Evolutionary conservation across 2,329 filamentous ascomycete species (phyloP).

Genomic region (Coccinonectria pachysandricola): DNA sequence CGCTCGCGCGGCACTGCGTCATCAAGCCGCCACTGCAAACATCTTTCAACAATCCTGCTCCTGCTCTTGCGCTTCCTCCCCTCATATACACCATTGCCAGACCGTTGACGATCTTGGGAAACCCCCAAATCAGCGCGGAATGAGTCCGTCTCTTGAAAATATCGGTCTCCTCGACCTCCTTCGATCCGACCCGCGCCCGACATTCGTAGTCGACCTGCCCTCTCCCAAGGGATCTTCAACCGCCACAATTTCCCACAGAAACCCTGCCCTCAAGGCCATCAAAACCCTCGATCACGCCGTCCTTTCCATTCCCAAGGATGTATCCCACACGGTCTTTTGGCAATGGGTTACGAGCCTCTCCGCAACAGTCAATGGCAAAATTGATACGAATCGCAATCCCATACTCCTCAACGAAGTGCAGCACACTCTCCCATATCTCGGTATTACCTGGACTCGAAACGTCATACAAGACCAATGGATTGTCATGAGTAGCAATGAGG

Average conservation of each 20-base stretch:
- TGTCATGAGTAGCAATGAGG: slow-evolving; percentile 29
- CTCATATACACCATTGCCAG: too few species aligned
- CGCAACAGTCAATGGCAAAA: slow-evolving; percentile 3
- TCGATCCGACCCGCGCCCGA: slow-evolving; percentile 30
- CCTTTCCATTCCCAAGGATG: slow-evolving; percentile 19
- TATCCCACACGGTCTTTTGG: slow-evolving; percentile 27
- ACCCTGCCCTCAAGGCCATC: slow-evolving; percentile 25
- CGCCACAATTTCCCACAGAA: slow-evolving; percentile 24
- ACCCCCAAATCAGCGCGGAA: too few species aligned
- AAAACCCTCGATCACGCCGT: slow-evolving; percentile 22
- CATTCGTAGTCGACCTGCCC: slow-evolving; percentile 26
- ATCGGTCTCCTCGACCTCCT: slow-evolving; percentile 30
- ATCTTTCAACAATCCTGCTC: too few species aligned
- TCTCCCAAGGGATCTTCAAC: slow-evolving; percentile 4
- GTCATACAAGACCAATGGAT: slow-evolving; percentile 26
- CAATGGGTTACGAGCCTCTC: slow-evolving; percentile 25
- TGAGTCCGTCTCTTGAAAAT: slow-evolving; percentile 15
- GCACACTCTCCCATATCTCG: slow-evolving; percentile 22
- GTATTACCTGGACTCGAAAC: slow-evolving; percentile 28
- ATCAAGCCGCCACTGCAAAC: too few species aligned
- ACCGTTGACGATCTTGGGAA: too few species aligned
- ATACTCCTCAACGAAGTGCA: slow-evolving; percentile 10
- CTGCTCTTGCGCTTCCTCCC: too few species aligned
- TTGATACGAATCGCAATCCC: too few species aligned
- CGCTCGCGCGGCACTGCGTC: too few species aligned